Conservation (phyloP, 805 yeast species). For the Teunomyces kruisii region DNA sequence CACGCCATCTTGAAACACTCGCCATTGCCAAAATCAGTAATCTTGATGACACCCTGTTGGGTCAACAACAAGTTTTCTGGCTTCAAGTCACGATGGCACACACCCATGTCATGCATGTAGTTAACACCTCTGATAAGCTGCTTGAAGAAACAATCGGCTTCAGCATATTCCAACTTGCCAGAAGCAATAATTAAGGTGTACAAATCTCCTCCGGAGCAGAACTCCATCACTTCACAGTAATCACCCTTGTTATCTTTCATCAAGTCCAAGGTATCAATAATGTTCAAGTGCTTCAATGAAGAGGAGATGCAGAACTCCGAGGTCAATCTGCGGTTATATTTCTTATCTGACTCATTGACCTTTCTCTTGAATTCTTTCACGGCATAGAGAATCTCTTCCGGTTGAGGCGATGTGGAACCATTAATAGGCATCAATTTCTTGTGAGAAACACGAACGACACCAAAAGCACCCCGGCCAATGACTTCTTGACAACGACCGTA, state of each 20-base stretch:
- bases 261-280: conserved; percentile 73
- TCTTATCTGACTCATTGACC: conserved; percentile 60
- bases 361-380: conserved; percentile 80
- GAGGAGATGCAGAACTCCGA: conserved; percentile 83
- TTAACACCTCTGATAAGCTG: conserved; percentile 80
- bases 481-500: conserved; percentile 95
- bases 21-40: conserved; percentile 86
- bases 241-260: conserved; percentile 80
- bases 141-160: conserved; percentile 88
- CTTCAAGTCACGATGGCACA: conserved; percentile 85
- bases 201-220: conserved; percentile 78
- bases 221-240: conserved; percentile 84
- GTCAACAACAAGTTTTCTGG: conserved; percentile 82
- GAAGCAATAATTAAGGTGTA: conserved; percentile 71
- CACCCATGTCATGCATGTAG: conserved; percentile 88
- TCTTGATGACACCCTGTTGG: conserved; percentile 68
- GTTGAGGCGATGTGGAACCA: conserved; percentile 11
- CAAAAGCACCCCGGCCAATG: conserved; percentile 91
- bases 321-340: conserved; percentile 71
- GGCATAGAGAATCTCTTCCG: conserved; percentile 59
- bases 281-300: conserved; percentile 72
- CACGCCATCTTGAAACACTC: conserved; percentile 85
- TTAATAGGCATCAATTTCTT: conserved; percentile 40
- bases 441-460: conserved; percentile 88
- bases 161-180: conserved; percentile 76